A percentile compares a stretch with the other conserved stretches of the same genome.
Evolutionary conservation across 108 stramenopile genomes (phyloP).

Genomic region (Cyclotella sp.): DNA sequence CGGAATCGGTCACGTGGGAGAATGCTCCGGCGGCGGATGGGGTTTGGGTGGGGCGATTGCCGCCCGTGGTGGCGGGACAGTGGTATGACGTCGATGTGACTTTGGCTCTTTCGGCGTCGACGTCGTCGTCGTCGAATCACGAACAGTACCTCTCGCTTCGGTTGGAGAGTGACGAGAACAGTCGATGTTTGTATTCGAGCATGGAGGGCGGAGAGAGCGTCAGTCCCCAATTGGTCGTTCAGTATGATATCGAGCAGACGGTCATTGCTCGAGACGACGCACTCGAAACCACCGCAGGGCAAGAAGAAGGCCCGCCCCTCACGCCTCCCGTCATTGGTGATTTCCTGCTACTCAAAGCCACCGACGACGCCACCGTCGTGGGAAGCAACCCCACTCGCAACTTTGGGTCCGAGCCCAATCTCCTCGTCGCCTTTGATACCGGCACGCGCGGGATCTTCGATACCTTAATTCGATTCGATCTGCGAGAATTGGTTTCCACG

Average conservation of each 20-base stretch:
- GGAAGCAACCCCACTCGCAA: slow-evolving; percentile 8
- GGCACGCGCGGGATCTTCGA: slow-evolving; percentile 23
- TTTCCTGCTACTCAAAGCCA: slow-evolving; percentile 26
- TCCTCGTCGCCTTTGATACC: slow-evolving; percentile 24
- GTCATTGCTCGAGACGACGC: not conserved
- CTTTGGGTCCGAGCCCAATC: slow-evolving; percentile 22
- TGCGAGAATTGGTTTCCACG: slow-evolving; percentile 8
- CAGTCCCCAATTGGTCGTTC: slow-evolving; percentile 15
- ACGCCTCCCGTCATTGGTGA: slow-evolving; percentile 24
- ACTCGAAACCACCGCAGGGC: not conserved
- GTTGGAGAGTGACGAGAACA: slow-evolving; percentile 28
- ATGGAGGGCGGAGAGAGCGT: slow-evolving; percentile 27
- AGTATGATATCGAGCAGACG: slow-evolving; percentile 12
- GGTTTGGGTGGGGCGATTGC: not conserved
- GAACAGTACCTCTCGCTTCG: slow-evolving; percentile 15
- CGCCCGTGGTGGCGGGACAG: not conserved
- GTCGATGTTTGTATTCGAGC: slow-evolving; percentile 31
- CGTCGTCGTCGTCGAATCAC: not conserved
- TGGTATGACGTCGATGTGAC: slow-evolving; percentile 20
- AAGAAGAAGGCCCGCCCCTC: not conserved
- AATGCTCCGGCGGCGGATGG: slow-evolving; percentile 23
- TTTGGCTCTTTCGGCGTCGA: slow-evolving; percentile 7
- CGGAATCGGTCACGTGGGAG: slow-evolving; percentile 20
- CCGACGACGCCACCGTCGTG: slow-evolving; percentile 34
- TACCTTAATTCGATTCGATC: slow-evolving; percentile 24